Percentiles rank a stretch among this genome's conserved stretches.
These are phyloP conservation scores for Yarrowia sp. DNA, from an alignment of 805 yeast genomes.

Conservation along the genomic window DNA sequence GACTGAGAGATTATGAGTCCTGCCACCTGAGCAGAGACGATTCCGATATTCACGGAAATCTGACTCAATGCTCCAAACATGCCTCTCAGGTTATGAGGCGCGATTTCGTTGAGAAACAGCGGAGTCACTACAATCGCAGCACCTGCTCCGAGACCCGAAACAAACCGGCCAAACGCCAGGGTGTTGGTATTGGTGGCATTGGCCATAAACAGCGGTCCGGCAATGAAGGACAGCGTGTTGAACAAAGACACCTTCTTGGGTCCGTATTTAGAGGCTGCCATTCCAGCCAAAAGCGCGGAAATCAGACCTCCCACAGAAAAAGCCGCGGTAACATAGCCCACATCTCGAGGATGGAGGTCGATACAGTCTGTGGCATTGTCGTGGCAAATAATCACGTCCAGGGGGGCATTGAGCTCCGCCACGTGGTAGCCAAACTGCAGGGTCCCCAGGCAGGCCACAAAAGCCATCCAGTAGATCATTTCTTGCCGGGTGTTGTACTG, in stretches of 20 bases:
- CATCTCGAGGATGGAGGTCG: slow-evolving; percentile 53
- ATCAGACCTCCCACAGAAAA: slow-evolving; percentile 85
- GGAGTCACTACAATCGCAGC: slow-evolving; percentile 86
- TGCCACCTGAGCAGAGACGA: slow-evolving; percentile 75
- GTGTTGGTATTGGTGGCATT: slow-evolving; percentile 54
- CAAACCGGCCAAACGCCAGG: slow-evolving; percentile 71
- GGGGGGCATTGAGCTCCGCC: slow-evolving; percentile 94
- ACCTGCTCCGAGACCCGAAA: slow-evolving; percentile 89
- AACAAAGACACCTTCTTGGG: slow-evolving; percentile 61
- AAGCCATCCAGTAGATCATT: slow-evolving; percentile 42
- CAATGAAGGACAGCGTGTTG: slow-evolving; percentile 59
- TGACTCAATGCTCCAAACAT: slow-evolving; percentile 89
- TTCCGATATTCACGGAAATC: slow-evolving; percentile 84
- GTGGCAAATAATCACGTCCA: slow-evolving; percentile 67
- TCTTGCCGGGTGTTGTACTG: slow-evolving; percentile 18
- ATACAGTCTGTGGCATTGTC: slow-evolving; percentile 57
- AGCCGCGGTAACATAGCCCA: slow-evolving; percentile 71
- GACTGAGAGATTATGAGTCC: slow-evolving; percentile 73
- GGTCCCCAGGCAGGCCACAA: slow-evolving; percentile 75
- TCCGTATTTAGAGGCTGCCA: slow-evolving; percentile 69
- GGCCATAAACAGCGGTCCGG: slow-evolving; percentile 71
- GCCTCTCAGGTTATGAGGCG: slow-evolving; percentile 75
- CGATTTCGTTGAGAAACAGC: slow-evolving; percentile 76
- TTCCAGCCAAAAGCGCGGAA: slow-evolving; percentile 74
- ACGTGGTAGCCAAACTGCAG: slow-evolving; percentile 94